phyloP scores from a whole-genome alignment of 75 land plant genomes.

The Cupressus sempervirens region DNA sequence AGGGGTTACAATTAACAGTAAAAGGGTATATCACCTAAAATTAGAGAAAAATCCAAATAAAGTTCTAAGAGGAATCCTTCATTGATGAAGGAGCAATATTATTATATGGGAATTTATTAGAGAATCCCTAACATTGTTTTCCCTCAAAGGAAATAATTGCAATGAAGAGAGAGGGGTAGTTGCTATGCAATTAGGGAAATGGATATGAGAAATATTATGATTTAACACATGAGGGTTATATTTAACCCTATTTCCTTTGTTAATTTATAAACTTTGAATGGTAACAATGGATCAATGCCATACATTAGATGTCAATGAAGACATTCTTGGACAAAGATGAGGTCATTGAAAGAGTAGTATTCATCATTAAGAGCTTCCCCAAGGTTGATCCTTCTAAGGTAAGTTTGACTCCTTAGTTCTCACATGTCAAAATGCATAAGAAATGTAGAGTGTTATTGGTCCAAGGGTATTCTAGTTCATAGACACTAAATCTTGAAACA shows the following conservation, averaged over 20 bases:
- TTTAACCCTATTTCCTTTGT: not conserved
- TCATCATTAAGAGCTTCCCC: slow-evolving; percentile 70
- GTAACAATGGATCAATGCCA: not conserved
- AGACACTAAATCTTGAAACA: not conserved
- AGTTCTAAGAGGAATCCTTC: too few species aligned
- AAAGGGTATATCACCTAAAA: too few species aligned
- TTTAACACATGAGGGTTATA: not conserved
- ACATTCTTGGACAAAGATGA: slow-evolving; percentile 56
- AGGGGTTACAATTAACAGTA: too few species aligned
- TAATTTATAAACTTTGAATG: not conserved
- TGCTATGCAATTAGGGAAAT: not conserved
- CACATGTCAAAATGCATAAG: not conserved
- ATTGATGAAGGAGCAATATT: too few species aligned
- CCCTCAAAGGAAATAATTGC: not conserved
- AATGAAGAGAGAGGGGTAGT: too few species aligned
- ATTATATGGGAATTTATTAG: too few species aligned
- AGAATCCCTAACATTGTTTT: too few species aligned
- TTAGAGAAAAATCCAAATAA: too few species aligned
- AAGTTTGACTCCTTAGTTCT: not conserved
- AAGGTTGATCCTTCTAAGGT: slow-evolving; percentile 94
- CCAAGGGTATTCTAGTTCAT: not conserved
- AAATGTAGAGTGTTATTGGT: not conserved
- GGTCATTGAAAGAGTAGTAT: slow-evolving; percentile 69
- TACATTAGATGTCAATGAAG: slow-evolving; percentile 36
- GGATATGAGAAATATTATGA: not conserved